These are phyloP conservation scores for Trypanosoma scelopori DNA, from an alignment of 208 protist genomes.

Conservation along the genomic window DNA sequence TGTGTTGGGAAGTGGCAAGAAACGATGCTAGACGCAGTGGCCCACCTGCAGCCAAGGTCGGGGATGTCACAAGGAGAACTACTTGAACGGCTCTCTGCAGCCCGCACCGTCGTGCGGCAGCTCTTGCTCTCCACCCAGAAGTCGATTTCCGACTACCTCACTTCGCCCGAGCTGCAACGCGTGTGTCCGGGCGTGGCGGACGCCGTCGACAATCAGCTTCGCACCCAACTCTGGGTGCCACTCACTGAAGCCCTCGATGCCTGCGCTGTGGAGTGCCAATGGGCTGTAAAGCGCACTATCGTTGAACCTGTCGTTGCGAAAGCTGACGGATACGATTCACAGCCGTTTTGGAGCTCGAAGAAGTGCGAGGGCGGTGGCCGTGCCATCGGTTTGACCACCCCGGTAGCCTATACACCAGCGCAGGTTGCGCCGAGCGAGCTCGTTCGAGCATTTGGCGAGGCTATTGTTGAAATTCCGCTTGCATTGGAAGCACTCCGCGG, in stretches of 20 bases:
- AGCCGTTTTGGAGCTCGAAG: constrained; percentile 38
- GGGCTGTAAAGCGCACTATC: constrained; percentile 33
- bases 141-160: constrained; percentile 39
- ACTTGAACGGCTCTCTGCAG: constrained; percentile 25
- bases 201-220: constrained; percentile 26
- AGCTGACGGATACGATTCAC: constrained; percentile 35
- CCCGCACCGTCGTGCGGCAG: constrained; percentile 29
- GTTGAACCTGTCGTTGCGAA: constrained; percentile 44
- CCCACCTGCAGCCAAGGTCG: constrained; percentile 17
- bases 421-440: constrained; percentile 46
- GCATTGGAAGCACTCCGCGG: constrained; percentile 56
- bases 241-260: constrained; percentile 37
- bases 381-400: not conserved
- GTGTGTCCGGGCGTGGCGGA: constrained; percentile 36
- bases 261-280: constrained; percentile 29
- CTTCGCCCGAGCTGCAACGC: constrained; percentile 30
- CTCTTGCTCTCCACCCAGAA: constrained; percentile 33
- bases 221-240: constrained; percentile 44
- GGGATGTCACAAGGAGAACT: constrained; percentile 12
- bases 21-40: constrained; percentile 30
- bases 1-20: constrained; percentile 44
- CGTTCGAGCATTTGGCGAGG: constrained; percentile 73
- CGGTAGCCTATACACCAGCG: constrained; percentile 29
- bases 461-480: constrained; percentile 81
- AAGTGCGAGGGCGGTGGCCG: not conserved